Evolutionary conservation across 192 early-diverging fungal genomes (phyloP), one percentile per base, ranked within the genome.

Genomic region (Thamnidium elegans): DNA sequence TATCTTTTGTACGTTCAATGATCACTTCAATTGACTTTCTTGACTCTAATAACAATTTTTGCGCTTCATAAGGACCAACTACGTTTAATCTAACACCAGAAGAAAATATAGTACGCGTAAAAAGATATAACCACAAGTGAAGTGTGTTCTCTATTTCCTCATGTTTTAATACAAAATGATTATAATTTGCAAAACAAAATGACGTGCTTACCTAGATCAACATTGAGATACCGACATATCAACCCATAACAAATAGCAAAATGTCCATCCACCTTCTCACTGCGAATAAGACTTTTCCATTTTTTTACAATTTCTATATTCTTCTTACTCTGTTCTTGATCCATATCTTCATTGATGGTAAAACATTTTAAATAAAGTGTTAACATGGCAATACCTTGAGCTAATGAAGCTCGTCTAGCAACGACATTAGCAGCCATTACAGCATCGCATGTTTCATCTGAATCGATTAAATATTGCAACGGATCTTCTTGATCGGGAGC

Each of bases 31-130:
- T 80, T 15, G 69, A 69, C 14, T 66, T 63, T 36, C 86, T 78
- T 21, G 85, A 81, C 47, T 86, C 73, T 55, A 87, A 75, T 64
- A 94, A 77, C 21, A 90, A 72, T 39, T 82, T 75, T 65, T 97
- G 95, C 5, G 90, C 92, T 54, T 88, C 82, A 70, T 94, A 93
- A 6, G 95, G 95, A 1, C 95, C 95, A 47, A 94, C 79, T 7
- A 96, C 78, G 67, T 94, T 95, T 31, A 98, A 78, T 10, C 95
- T 82, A 21, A 98, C 89, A 6, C 92, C 93, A 0, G 93, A 87
- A 1, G 92, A 94, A 50, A 94, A 81, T 8, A 94, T 71, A n/a
- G 90, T 83, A 10, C 95, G 87, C n/a, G 87, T 84, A 79, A 92
- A 92, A 36, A 93, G 76, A 72, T 92, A 96, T 54, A 98, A 62